Conservation (phyloP, 495 filamentous ascomycete species). For the Chlorociboria aeruginascens region DNA sequence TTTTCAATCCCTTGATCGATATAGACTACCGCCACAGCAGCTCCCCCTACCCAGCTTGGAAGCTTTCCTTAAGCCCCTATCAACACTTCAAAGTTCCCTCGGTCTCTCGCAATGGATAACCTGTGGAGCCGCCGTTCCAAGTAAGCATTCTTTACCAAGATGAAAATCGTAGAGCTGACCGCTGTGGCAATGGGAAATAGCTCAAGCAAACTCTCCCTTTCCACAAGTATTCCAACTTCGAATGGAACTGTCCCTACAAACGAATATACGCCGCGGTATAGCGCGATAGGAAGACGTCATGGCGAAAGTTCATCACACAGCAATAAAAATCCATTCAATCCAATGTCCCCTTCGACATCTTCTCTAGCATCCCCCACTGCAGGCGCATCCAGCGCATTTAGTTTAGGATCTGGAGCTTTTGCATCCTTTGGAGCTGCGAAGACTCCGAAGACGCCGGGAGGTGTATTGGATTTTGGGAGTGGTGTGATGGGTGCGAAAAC, state of each 20-base stretch:
- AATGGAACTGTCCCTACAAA: constrained; percentile 42
- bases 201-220: constrained; percentile 81
- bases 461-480: constrained; percentile 58
- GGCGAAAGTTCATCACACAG: constrained; percentile 64
- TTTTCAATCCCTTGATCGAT: not conserved
- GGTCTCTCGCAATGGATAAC: constrained; percentile 48
- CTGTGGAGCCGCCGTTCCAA: constrained; percentile 90
- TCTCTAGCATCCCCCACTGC: constrained; percentile 75
- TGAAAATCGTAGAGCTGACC: not conserved
- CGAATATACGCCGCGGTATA: constrained; percentile 51
- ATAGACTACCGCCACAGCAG: constrained; percentile 19
- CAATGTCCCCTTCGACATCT: constrained; percentile 56
- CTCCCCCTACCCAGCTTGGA: constrained; percentile 17
- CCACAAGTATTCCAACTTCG: constrained; percentile 48
- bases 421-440: constrained; percentile 83
- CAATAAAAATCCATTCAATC: constrained; percentile 77
- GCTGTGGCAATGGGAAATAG: constrained; percentile 26
- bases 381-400: constrained; percentile 85
- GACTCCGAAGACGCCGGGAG: constrained; percentile 79
- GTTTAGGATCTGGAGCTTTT: constrained; percentile 88
- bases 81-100: constrained; percentile 14
- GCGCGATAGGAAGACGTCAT: constrained; percentile 57
- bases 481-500: constrained; percentile 50
- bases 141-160: constrained; percentile 41
- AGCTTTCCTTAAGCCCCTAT: constrained; percentile 19